Evolutionary conservation across 495 filamentous ascomycete genomes (phyloP), one percentile per base, ranked within the genome.

Genomic region (Tuber indicum): DNA sequence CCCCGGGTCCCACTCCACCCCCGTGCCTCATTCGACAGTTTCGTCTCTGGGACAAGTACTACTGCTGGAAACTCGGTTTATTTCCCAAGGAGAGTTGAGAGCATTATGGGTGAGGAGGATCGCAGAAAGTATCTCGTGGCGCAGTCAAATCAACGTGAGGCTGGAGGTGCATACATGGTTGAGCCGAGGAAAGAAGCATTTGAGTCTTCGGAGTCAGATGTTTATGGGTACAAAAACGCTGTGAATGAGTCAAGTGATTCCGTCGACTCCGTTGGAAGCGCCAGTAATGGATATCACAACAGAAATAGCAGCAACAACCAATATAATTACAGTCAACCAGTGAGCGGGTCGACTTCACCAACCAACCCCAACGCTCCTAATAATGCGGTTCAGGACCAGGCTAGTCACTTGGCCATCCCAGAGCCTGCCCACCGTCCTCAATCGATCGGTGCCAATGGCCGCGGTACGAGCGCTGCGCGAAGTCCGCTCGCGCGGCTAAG

Each of bases 21-120:
- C 41, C 88, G 88, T 42, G 87, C 89, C 75, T 94, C 92, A 0
- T 89, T 91, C 74, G 94, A 98, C 66, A 94, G 91, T 62, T 85
- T 89, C 43, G 83, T 89, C 72, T 93, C 91, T 0, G 86, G 84
- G 0, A 87, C 87, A 23, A 91, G 89, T 6, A 88, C 86, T 4
- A 87, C 84, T 70, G 82, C 82, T 41, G 82, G 82, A 17, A 89
- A 90, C 77, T 92, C 91, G 0, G 86, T 96, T 36, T 91, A 90
- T 79, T 84, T 92, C 81, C 94, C 94, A 3, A 88, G 89, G 36
- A 89, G 91, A 52, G 92, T 97, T 14, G 95, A 97, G 78, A 93
- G 89, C 82, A 88, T 97, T 79, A 92, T 96, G 90, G 91, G 89
- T 58, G 91, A 92, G 39, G 91, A 94, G 84, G 92, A 94, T 79